Conservation (phyloP, 2,329 filamentous ascomycete genomes). For the Neopestalotiopsis clavispora region DNA sequence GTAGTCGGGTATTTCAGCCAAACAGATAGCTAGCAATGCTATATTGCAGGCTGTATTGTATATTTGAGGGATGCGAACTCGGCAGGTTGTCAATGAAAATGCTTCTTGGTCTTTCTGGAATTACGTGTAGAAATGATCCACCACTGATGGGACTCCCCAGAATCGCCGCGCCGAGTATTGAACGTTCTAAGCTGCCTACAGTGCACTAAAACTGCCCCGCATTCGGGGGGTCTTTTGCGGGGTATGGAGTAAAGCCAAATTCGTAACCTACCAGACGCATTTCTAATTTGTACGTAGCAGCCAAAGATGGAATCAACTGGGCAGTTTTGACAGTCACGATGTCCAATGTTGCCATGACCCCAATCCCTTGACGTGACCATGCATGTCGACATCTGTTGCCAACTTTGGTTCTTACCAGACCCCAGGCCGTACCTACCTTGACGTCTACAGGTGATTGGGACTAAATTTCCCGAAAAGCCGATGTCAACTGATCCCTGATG, state of each 20-base stretch:
- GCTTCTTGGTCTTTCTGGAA: neutral
- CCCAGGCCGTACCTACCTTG: neutral
- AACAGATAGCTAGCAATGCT: neutral
- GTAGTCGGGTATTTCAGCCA: neutral
- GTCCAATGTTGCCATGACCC: neutral
- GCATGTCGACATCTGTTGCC: neutral
- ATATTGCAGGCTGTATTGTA: neutral
- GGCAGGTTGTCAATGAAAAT: neutral
- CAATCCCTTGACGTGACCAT: neutral
- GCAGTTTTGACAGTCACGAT: neutral
- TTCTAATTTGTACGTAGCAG: neutral
- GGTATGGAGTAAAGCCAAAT: neutral
- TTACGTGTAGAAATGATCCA: neutral
- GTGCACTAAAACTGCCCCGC: neutral
- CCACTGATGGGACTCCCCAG: slow-evolving; percentile 10
- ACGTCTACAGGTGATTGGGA: neutral
- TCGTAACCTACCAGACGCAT: neutral
- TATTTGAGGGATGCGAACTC: neutral
- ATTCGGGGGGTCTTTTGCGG: neutral
- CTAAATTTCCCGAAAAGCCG: too few species aligned
- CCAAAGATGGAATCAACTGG: neutral
- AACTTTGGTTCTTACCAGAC: neutral
- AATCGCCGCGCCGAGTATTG: neutral
- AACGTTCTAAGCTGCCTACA: neutral
- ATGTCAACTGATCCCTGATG: too few species aligned